Conservation (phyloP, 495 filamentous ascomycete species). For the Aspergillus coremiiformis region DNA sequence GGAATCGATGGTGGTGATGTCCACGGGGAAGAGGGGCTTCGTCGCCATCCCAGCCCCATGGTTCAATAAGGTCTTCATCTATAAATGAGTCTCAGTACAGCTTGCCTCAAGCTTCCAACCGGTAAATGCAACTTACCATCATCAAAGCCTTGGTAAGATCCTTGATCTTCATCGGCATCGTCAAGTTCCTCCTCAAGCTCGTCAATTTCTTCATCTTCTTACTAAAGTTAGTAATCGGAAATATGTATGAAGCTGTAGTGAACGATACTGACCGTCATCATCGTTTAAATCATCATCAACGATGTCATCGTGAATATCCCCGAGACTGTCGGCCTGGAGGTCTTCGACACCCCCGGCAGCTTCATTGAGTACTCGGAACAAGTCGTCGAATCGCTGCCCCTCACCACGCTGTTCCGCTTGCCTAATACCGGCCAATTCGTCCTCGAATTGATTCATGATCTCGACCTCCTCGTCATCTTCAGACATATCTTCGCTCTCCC, state of each 20-base stretch:
- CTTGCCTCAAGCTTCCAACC: neutral
- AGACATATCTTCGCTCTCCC: conserved; percentile 52
- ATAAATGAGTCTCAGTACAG: conserved; percentile 8
- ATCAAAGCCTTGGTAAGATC: conserved; percentile 39
- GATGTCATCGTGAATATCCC: conserved; percentile 39
- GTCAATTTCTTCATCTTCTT: conserved; percentile 47
- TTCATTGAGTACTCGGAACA: conserved; percentile 39
- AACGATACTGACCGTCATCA: conserved; percentile 54
- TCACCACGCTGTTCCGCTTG: conserved; percentile 59
- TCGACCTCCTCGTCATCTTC: conserved; percentile 50
- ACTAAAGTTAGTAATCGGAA: conserved; percentile 9
- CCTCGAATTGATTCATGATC: conserved; percentile 43
- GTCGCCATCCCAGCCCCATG: conserved; percentile 51
- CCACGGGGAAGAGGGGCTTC: conserved; percentile 36
- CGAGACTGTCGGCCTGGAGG: conserved; percentile 30
- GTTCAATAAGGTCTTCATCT: conserved; percentile 47
- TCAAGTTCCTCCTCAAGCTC: conserved; percentile 44
- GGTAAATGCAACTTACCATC: conserved; percentile 25
- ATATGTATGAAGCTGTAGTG: neutral
- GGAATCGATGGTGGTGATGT: conserved; percentile 43
- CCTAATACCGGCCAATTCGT: conserved; percentile 54
- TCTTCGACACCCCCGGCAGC: conserved; percentile 32
- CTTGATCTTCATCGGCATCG: conserved; percentile 42
- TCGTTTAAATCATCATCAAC: conserved; percentile 67
- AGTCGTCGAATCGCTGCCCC: conserved; percentile 40